Conservation (phyloP, 495 filamentous ascomycete genomes). For the Xylaria grammica region DNA sequence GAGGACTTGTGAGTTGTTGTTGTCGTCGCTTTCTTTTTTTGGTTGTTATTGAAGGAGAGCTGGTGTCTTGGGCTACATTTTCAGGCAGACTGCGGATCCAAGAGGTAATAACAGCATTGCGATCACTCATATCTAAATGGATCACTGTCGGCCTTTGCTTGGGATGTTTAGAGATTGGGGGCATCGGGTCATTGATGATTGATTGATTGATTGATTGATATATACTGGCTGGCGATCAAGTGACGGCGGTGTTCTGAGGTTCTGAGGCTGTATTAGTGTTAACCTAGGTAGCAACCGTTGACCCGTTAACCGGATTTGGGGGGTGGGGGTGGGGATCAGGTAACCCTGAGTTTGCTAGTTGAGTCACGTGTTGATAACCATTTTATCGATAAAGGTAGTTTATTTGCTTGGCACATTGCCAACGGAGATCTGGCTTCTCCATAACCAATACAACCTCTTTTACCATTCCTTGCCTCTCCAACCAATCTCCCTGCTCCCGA, state of each 20-base stretch:
- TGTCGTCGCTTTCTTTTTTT: conserved; percentile 8
- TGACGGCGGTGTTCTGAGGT: not conserved
- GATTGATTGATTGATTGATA: no score
- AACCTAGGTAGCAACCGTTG: conserved; percentile 4
- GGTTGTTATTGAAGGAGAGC: not conserved
- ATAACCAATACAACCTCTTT: no score
- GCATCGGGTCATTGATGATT: no score
- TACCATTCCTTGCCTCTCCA: no score
- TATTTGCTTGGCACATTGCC: no score
- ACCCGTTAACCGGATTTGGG: no score
- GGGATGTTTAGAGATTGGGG: not conserved
- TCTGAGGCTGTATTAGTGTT: not conserved
- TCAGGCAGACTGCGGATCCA: conserved; percentile 7
- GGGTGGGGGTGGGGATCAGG: no score
- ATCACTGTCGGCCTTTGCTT: not conserved
- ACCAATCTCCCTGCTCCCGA: no score
- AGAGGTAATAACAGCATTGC: not conserved
- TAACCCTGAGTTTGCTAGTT: no score
- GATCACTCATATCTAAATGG: not conserved
- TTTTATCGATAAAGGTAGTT: no score
- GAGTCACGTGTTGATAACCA: no score
- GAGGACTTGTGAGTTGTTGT: conserved; percentile 11
- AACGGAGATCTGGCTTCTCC: no score
- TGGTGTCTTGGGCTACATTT: conserved; percentile 1
- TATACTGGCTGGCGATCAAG: not conserved